These are phyloP conservation scores for Wickerhamiella slavikovae DNA, from an alignment of 805 yeast genomes.

Conservation along the genomic window DNA sequence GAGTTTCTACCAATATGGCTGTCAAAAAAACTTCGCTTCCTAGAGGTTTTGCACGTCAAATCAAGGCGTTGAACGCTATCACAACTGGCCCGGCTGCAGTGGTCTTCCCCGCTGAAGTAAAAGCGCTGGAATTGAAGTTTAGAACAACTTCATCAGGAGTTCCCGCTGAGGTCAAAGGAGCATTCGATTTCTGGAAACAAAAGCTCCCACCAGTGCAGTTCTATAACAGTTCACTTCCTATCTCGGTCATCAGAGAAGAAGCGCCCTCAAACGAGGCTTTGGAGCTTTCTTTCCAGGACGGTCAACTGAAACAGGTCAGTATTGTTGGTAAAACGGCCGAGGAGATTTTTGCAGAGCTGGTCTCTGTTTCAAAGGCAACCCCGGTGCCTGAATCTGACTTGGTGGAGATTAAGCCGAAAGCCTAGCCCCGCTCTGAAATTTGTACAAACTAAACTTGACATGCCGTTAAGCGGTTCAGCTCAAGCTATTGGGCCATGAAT, in stretches of 20 bases:
- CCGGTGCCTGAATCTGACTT: slow-evolving; percentile 27
- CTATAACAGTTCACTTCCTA: slow-evolving; percentile 55
- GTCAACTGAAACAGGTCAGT: slow-evolving; percentile 25
- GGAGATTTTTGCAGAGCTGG: slow-evolving; percentile 36
- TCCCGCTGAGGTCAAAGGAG: slow-evolving; percentile 7
- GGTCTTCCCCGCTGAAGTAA: slow-evolving; percentile 11
- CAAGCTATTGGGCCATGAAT: too few relatives aligned
- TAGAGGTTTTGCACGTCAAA: slow-evolving; percentile 13
- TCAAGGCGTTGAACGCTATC: slow-evolving; percentile 12
- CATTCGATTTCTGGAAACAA: slow-evolving; percentile 50
- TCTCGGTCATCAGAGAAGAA: slow-evolving; percentile 35
- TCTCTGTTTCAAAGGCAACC: slow-evolving; percentile 30
- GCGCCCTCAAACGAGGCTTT: slow-evolving; percentile 28
- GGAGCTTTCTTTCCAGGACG: slow-evolving; percentile 22
- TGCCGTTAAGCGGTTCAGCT: too few relatives aligned
- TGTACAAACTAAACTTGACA: too few relatives aligned
- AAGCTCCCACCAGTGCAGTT: slow-evolving; percentile 60
- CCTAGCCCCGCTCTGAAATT: too few relatives aligned
- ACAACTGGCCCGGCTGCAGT: slow-evolving; percentile 16
- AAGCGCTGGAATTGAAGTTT: slow-evolving; percentile 11
- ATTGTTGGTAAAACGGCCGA: slow-evolving; percentile 29
- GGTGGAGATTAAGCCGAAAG: too few relatives aligned
- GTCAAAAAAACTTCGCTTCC: slow-evolving; percentile 8
- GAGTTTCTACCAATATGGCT: background rate
- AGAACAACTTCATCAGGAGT: too few relatives aligned